Evolutionary conservation across 2,329 filamentous ascomycete species (phyloP).

Genomic region (Fonsecaea multimorphosa): DNA sequence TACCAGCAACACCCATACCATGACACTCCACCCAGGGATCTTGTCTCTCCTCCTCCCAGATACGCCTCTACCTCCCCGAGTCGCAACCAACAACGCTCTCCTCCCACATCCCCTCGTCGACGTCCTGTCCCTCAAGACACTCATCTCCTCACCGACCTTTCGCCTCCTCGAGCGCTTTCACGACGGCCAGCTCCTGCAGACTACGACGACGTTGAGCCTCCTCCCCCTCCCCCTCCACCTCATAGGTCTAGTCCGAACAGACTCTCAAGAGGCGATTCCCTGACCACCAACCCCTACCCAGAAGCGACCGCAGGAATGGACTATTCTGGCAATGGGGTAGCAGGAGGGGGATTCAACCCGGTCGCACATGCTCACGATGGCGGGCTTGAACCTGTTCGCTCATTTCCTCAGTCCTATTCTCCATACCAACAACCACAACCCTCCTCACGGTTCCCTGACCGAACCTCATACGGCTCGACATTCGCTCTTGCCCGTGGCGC

Average conservation of each 20-base stretch:
- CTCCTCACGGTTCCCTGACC: slow-evolving; percentile 30
- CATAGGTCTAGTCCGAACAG: slow-evolving; percentile 42
- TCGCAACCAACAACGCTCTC: slow-evolving; percentile 25
- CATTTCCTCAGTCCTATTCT: slow-evolving; percentile 30
- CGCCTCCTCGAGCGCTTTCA: slow-evolving; percentile 31
- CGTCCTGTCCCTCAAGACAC: slow-evolving; percentile 29
- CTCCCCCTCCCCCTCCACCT: slow-evolving; percentile 38
- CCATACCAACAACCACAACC: slow-evolving; percentile 27
- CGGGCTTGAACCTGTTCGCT: slow-evolving; percentile 26
- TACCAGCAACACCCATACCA: slow-evolving; percentile 30
- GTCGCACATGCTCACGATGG: slow-evolving; percentile 29
- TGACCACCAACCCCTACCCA: slow-evolving; percentile 23
- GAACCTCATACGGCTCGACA: slow-evolving; percentile 35
- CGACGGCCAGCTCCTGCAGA: slow-evolving; percentile 8
- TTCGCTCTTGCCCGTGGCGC: slow-evolving; percentile 38
- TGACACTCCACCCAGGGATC: slow-evolving; percentile 37
- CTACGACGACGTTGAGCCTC: slow-evolving; percentile 27
- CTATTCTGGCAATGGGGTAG: slow-evolving; percentile 22
- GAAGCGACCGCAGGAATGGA: slow-evolving; percentile 33
- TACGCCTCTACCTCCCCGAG: slow-evolving; percentile 34
- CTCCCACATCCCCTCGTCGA: slow-evolving; percentile 29
- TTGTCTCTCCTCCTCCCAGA: slow-evolving; percentile 39
- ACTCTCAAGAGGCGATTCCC: slow-evolving; percentile 36
- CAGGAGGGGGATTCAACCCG: slow-evolving; percentile 24
- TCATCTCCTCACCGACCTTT: slow-evolving; percentile 25